These are phyloP conservation scores for Apiospora saccharicola DNA, from an alignment of 2,329 filamentous ascomycete genomes.

Conservation along the genomic window DNA sequence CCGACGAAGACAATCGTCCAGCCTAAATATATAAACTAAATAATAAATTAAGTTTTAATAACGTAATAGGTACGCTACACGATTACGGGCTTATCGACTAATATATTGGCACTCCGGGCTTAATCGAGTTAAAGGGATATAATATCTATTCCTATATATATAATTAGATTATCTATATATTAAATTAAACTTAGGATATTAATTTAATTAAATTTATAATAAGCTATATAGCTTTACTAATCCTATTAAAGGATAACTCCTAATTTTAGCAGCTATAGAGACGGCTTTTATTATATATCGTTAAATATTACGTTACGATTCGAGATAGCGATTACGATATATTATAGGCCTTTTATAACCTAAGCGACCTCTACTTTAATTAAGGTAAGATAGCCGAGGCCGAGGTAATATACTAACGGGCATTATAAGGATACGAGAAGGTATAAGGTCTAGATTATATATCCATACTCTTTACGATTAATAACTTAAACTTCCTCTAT, in stretches of 20 bases:
- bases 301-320: slow-evolving; percentile 24
- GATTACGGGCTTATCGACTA: slow-evolving; percentile 28
- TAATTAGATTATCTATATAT: slow-evolving; percentile 30
- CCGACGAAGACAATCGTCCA: background rate
- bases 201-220: slow-evolving; percentile 28
- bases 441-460: slow-evolving; percentile 24
- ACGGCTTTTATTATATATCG: slow-evolving; percentile 33
- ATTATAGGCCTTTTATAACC: slow-evolving; percentile 24
- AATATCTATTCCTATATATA: slow-evolving; percentile 41
- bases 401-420: slow-evolving; percentile 41
- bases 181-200: slow-evolving; percentile 30
- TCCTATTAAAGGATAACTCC: slow-evolving; percentile 25
- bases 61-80: slow-evolving; percentile 26
- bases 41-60: slow-evolving; percentile 27
- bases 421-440: slow-evolving; percentile 36
- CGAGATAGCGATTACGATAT: slow-evolving; percentile 22
- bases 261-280: slow-evolving; percentile 31
- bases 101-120: background rate
- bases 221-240: slow-evolving; percentile 30
- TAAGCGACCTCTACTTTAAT: slow-evolving; percentile 42
- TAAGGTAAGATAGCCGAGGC: slow-evolving; percentile 37
- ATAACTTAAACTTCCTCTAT: no score
- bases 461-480: slow-evolving; percentile 26
- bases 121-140: slow-evolving; percentile 23
- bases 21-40: slow-evolving; percentile 24